Evolutionary conservation across 2,329 filamentous ascomycete genomes (phyloP).

Genomic region (Dothidotthia symphoricarpi): DNA sequence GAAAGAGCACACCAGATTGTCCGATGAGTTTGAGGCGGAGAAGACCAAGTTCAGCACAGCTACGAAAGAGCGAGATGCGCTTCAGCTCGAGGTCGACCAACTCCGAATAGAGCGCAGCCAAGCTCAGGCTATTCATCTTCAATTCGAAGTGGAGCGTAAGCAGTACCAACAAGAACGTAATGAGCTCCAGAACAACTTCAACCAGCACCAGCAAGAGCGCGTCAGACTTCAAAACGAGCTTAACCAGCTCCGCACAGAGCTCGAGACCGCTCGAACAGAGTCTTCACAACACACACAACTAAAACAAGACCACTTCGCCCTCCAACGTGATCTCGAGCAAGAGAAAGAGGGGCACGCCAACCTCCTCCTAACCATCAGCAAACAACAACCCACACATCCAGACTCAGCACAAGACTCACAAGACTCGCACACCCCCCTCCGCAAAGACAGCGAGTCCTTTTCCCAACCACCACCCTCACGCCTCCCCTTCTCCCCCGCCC

Average conservation of each 20-base stretch:
- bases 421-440: too few relatives aligned
- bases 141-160: background rate
- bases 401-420: background rate
- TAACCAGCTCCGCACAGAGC: too few relatives aligned
- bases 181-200: background rate
- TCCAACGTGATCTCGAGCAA: background rate
- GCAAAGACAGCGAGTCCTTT: too few relatives aligned
- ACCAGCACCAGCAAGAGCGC: background rate
- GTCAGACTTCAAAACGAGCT: background rate
- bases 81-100: background rate
- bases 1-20: background rate
- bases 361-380: background rate
- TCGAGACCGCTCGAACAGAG: too few relatives aligned
- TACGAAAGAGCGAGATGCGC: background rate
- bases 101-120: background rate
- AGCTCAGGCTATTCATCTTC: background rate
- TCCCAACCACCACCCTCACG: background rate
- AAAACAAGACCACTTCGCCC: background rate
- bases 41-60: background rate
- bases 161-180: background rate
- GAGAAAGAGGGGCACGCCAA: background rate
- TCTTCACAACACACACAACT: background rate
- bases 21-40: constrained; percentile 1
- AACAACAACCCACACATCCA: background rate
- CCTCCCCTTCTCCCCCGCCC: background rate